Conservation (phyloP, 2,329 filamentous ascomycete species). For the Scedosporium apiospermum region DNA sequence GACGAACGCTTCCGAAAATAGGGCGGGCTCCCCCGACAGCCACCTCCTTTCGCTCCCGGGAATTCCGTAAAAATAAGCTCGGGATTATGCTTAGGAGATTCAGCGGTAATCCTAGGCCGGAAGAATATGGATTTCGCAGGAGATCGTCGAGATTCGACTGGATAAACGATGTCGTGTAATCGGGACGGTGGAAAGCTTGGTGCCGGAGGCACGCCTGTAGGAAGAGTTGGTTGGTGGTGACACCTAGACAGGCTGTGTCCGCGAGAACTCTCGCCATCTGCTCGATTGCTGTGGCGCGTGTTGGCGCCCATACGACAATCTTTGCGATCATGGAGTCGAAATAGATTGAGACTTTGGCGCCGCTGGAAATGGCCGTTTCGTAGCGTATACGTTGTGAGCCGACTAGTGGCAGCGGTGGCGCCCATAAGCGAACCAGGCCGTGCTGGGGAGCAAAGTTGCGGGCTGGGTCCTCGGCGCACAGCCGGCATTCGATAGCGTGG, state of each 20-base stretch:
- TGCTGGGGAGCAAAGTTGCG: constrained; percentile 26
- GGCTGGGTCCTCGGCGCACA: constrained; percentile 32
- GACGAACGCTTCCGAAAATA: too few relatives aligned
- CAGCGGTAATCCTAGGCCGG: constrained; percentile 16
- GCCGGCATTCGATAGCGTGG: constrained; percentile 32
- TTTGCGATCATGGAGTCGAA: constrained; percentile 39
- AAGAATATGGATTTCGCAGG: constrained; percentile 34
- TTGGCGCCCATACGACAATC: constrained; percentile 32
- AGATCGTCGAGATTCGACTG: constrained; percentile 52
- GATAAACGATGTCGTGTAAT: constrained; percentile 63
- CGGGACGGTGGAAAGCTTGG: constrained; percentile 50
- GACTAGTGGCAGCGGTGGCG: constrained; percentile 10
- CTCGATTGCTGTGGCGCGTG: constrained; percentile 21
- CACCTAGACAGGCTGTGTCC: constrained; percentile 28
- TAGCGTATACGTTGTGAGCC: constrained; percentile 21
- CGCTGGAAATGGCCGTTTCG: constrained; percentile 28
- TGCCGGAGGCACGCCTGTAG: constrained; percentile 57
- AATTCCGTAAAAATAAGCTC: too few relatives aligned
- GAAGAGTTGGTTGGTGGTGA: constrained; percentile 60
- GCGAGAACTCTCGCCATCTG: constrained; percentile 23
- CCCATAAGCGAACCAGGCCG: constrained; percentile 24
- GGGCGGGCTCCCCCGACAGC: too few relatives aligned
- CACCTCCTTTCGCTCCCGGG: too few relatives aligned
- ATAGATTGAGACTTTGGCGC: constrained; percentile 28
- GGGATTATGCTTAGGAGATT: too few relatives aligned